These are phyloP conservation scores for Globisporangium uncinulatum DNA, from an alignment of 352 stramenopile genomes.

Conservation along the genomic window DNA sequence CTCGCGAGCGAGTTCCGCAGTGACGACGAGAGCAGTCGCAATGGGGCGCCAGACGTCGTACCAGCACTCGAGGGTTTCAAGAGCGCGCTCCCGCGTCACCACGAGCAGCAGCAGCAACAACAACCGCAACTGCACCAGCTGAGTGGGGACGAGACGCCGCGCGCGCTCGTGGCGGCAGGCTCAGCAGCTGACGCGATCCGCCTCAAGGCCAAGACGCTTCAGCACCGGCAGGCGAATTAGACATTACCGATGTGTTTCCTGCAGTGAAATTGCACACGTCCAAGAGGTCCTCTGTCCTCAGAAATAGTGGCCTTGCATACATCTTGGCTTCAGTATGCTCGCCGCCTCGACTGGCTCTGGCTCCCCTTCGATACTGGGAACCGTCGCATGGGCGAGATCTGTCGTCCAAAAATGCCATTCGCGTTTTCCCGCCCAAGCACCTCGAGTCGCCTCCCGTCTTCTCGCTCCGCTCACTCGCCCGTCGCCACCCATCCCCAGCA, in stretches of 20 bases:
- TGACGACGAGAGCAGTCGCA: conserved; percentile 3
- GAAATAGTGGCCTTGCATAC: too few species aligned
- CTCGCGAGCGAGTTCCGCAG: conserved; percentile 32
- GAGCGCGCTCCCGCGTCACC: not conserved
- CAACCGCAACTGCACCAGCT: too few species aligned
- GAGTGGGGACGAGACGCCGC: not conserved
- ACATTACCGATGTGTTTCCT: not conserved
- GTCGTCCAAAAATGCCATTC: not conserved
- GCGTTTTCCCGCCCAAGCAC: not conserved
- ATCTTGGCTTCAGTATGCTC: too few species aligned
- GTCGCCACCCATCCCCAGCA: not conserved
- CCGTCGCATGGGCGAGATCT: not conserved
- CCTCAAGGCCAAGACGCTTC: conserved; percentile 7
- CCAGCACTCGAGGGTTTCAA: conserved; percentile 2
- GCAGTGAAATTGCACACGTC: not conserved
- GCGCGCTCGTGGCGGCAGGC: conserved; percentile 14
- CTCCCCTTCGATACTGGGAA: not conserved
- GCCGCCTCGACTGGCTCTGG: too few species aligned
- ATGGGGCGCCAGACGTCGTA: not conserved
- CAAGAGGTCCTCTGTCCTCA: too few species aligned
- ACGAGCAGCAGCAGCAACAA: not conserved
- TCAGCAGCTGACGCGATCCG: conserved; percentile 28
- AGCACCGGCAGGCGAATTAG: not conserved
- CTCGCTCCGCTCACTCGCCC: conserved; percentile 1
- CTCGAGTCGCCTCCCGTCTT: not conserved